Base-by-base conservation (phyloP, 176 grass and related monocot genomes). In the Oryza glaberrima region DNA sequence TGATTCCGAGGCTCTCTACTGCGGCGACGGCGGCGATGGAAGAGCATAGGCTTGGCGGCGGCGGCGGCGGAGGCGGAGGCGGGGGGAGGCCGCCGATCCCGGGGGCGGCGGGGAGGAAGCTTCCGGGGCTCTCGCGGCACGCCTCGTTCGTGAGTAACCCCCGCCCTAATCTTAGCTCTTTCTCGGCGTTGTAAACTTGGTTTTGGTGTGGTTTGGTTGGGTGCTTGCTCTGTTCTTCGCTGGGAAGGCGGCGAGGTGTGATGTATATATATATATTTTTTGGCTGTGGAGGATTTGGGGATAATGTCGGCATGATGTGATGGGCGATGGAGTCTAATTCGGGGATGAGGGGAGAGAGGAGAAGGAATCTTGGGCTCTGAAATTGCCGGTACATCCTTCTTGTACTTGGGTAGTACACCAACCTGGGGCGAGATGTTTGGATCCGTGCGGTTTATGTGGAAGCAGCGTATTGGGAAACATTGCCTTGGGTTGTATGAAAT, bases 71-170 rank as follows among this genome's bases (percentile, higher is more conserved):
- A 1, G 54, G 17, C 3, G 52, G 52, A 1, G 52, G 47, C 47
- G 84, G 32, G 1, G 90, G 88, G 2, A 74, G 77, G 85, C 93
- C 88, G 75, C 93, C 88, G 41, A 84, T 90, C 81, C 93, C 93
- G 23, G 82, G 86, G 22, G 46, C 84, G 65, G 74, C 69, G 6
- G 54, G 54, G 13, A 81, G 90, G 77, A 92, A 30, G 83, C 40
- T 41, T 7, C 77, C 89, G 26, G 70, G 67, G 85, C 93, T 98
- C 56, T 68, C 90, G 71, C 86, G 83, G 65, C 93, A 95, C 67
- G 81, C 85, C 46, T 94, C 93, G 5, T 95, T 95, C 35, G 93
- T 98, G 60, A 92, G 93, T 90, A 9, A 9, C 9, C 72, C 0
- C 19, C 23, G 28, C 52, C 64, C 16, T n/a, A 76, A 79, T 77